Percentiles rank a stretch among this genome's conserved stretches.
Conservation (phyloP, 208 protist genomes). For the Vickermania spadyakhi region DNA sequence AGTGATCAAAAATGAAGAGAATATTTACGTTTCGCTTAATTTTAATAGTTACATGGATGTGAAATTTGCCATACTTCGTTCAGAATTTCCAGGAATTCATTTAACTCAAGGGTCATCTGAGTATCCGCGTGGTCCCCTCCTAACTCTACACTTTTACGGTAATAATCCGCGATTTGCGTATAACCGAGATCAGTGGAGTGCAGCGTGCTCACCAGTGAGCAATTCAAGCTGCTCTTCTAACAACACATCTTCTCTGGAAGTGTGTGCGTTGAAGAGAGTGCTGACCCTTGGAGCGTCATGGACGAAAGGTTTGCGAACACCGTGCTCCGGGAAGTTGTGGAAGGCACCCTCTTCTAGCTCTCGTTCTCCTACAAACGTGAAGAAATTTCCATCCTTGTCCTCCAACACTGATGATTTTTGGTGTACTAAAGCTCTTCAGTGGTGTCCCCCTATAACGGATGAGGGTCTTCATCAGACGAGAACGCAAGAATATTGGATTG, state of each 20-base stretch:
- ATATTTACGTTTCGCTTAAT: background rate
- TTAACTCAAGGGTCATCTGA: background rate
- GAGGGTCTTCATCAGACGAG: slow-evolving; percentile 14
- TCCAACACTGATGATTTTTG: slow-evolving; percentile 16
- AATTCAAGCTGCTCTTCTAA: slow-evolving; percentile 8
- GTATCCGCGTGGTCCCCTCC: slow-evolving; percentile 20
- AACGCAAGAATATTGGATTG: slow-evolving; percentile 32
- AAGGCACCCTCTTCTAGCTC: background rate
- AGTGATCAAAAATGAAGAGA: background rate
- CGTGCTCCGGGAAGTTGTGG: background rate
- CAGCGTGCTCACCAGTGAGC: background rate
- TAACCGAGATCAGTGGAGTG: background rate
- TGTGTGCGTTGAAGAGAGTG: background rate
- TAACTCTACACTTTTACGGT: slow-evolving; percentile 55
- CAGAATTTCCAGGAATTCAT: background rate
- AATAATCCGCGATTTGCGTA: slow-evolving; percentile 33
- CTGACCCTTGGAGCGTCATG: background rate
- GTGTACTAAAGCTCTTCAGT: slow-evolving; percentile 44
- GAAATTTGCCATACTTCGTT: background rate
- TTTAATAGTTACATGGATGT: background rate
- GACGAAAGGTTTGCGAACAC: background rate
- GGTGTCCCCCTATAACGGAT: slow-evolving; percentile 15
- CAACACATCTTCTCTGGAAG: slow-evolving; percentile 12
- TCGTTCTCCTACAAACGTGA: background rate
- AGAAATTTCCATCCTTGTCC: too few species aligned